Evolutionary conservation across 2,329 filamentous ascomycete genomes (phyloP).

Genomic region (Calycina herbarum): DNA sequence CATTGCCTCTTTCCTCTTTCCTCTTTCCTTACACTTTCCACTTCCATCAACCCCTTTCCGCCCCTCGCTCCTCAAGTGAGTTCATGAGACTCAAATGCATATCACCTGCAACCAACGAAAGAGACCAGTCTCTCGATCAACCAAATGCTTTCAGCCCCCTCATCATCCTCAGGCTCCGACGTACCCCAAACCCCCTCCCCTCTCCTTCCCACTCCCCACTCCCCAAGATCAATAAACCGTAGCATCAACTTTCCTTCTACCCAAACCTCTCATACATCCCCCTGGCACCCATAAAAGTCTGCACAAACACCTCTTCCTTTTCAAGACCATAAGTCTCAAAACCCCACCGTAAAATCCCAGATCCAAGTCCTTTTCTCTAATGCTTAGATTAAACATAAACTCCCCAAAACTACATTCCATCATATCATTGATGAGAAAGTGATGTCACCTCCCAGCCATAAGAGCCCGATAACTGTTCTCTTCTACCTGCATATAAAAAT

Average conservation of each 20-base stretch:
- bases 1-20: too few species aligned
- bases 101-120: too few species aligned
- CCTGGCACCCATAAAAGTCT: not conserved
- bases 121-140: not conserved
- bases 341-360: not conserved
- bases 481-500: not conserved
- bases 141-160: not conserved
- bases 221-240: not conserved
- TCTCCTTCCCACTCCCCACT: not conserved
- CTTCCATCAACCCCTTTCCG: too few species aligned
- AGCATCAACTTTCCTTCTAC: not conserved
- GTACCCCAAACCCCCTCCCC: not conserved
- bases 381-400: not conserved
- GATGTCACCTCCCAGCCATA: not conserved
- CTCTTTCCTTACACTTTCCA: too few species aligned
- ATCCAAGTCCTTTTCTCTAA: not conserved
- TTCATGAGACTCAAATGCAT: too few species aligned
- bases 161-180: not conserved
- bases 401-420: not conserved
- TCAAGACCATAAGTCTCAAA: not conserved
- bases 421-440: not conserved
- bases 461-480: not conserved
- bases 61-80: too few species aligned
- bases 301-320: not conserved
- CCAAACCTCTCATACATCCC: not conserved